Base-by-base conservation (phyloP, 2,329 filamentous ascomycete genomes). In the Ophiocordyceps sinensis region DNA sequence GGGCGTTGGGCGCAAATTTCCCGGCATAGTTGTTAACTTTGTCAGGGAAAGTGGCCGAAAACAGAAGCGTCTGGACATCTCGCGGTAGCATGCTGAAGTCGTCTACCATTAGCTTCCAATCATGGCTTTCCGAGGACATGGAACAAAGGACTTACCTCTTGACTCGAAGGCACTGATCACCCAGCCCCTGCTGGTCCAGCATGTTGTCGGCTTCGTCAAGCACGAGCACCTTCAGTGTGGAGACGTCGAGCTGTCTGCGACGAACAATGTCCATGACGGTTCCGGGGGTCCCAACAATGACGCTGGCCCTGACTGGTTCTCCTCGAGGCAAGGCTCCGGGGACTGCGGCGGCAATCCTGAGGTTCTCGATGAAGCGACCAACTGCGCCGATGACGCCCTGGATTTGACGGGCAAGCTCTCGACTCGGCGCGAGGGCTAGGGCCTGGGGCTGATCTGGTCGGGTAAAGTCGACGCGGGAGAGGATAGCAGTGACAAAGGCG, bases 131-230 rank as follows among this genome's bases (percentile, higher is more conserved):
- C 2, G 36, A 23, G 13, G 4, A 14, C 5, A 29, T 19, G 19
- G 19, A 13, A n/a, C n/a, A 19, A 19, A 10, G 2, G 15, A 40
- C 54, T 47, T 64, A 91, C 85, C 64, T 63, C 68, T 93, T 94
- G 51, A 95, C 85, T 50, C 88, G 79, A 52, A 87, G 75, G 62
- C 89, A 96, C 64, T 98, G 91, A 44, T 96, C 91, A 40, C 91
- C 91, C 42, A 98, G 71, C 40, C 91, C 89, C 63, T 94, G 86
- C 62, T 89, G 82, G 56, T 96, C 91, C 45, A 98, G 68, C 91
- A 98, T 98, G 66, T 95, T 96, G 66, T 98, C 91, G 43, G 91
- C 91, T 66, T 98, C 91, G 55, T 98, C 91, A 41, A 98, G 73
- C 42, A 95, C 89, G 45, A 98, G 73, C 9, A 94, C 75, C 60